These are phyloP conservation scores for Botrytis fragariae DNA, from an alignment of 2,329 filamentous ascomycete species.

Conservation along the genomic window DNA sequence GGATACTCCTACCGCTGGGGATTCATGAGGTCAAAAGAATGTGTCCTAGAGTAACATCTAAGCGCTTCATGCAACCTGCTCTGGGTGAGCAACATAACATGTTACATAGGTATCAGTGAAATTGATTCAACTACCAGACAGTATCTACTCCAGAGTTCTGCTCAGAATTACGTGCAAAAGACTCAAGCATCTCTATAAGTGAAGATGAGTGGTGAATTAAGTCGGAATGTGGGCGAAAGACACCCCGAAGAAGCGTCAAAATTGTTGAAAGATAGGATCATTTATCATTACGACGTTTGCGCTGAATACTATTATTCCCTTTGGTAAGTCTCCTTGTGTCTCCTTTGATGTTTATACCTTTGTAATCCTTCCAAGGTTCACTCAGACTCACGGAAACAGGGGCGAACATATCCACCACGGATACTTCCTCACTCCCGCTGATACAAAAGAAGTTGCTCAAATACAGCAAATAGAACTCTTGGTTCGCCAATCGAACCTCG, in stretches of 20 bases:
- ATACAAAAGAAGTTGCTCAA: constrained; percentile 58
- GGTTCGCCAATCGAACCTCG: constrained; percentile 47
- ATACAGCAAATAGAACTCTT: constrained; percentile 56
- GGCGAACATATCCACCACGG: constrained; percentile 64
- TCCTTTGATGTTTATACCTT: neutral
- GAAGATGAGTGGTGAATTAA: neutral
- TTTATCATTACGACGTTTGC: constrained; percentile 59
- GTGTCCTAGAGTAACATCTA: neutral
- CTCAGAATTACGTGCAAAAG: neutral
- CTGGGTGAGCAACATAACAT: neutral
- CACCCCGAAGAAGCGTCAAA: neutral
- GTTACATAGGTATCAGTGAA: neutral
- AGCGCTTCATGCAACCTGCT: neutral
- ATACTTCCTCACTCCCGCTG: constrained; percentile 52
- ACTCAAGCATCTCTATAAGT: neutral
- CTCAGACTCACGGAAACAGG: constrained; percentile 40
- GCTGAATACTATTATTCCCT: constrained; percentile 61
- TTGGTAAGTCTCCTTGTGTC: constrained; percentile 44
- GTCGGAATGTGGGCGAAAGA: neutral
- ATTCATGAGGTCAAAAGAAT: neutral
- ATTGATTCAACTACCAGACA: neutral
- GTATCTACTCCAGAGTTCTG: neutral
- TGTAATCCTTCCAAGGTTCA: neutral
- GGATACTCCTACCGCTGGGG: neutral
- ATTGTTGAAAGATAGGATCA: constrained; percentile 38